Evolutionary conservation across 2,329 filamentous ascomycete genomes (phyloP), one percentile per base, ranked within the genome.

Genomic region (Botryotinia globosa): DNA sequence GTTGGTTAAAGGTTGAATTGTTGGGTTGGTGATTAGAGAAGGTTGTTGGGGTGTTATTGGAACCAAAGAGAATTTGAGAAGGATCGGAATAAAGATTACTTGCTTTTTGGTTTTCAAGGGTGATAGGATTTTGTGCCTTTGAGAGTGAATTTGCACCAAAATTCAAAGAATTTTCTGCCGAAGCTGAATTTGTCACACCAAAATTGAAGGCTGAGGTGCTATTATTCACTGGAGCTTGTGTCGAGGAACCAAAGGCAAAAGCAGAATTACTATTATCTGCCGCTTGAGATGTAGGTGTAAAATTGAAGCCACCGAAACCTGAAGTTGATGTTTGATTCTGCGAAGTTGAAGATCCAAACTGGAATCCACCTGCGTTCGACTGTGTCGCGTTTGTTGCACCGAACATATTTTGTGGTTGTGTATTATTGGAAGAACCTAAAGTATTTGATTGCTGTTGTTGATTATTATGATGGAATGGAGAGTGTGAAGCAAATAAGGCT

Each of bases 21-120:
- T 32, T 18, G 48, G 29, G 22, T 42, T 67, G 25, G 39, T 67
- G 16, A 42, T 48, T 67, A 42, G 65, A 9, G 25, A 42, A 42
- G 37, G 34, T 25, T 42, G 34, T 67, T 32, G 42, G 25, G 59
- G 18, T 48, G 63, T 32, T 22, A 66, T 59, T 58, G 64, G 14
- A 70, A 54, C 39, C 37, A 67, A 29, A 25, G 51, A 29, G 34
- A 42, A 42, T 37, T 18, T 39, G 20, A 48, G 18, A 63, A 48
- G 61, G 37, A 32, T 59, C 48, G 54, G 25, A 63, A 70, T 48
- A 39, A 48, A 44, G n/a, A 58, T 34, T 67, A 72, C 70, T 72
- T 72, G 70, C 70, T 67, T 51, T 69, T 61, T 69, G 39, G 25
- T 56, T 72, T 67, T 72, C 70, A 32, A 22, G 6, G 39, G 70